These are phyloP conservation scores for Powellomyces hirtus DNA, from an alignment of 192 early-diverging fungal genomes.

Conservation along the genomic window DNA sequence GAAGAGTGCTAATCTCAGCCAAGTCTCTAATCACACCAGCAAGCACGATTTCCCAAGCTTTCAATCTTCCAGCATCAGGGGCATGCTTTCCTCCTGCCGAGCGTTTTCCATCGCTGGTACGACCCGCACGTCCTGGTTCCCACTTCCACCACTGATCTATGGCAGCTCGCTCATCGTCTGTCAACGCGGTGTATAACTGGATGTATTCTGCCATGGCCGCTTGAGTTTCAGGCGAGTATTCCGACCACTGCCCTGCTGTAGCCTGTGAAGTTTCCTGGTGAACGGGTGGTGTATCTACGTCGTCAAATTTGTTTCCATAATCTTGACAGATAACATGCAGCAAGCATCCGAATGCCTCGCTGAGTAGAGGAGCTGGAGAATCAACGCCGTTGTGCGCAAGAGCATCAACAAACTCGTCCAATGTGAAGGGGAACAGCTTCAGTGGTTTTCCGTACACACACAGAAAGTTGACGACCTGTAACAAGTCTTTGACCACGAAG, in stretches of 20 bases:
- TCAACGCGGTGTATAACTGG: slow-evolving; percentile 17
- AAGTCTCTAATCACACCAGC: slow-evolving; percentile 45
- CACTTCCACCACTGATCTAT: slow-evolving; percentile 58
- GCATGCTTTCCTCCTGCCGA: slow-evolving; percentile 4
- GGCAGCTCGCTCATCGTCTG: slow-evolving; percentile 37
- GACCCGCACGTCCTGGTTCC: slow-evolving; percentile 34
- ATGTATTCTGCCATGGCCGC: slow-evolving; percentile 18
- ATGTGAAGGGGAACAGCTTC: slow-evolving; percentile 63
- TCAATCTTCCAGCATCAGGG: slow-evolving; percentile 21
- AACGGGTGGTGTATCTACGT: slow-evolving; percentile 5
- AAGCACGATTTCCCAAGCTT: slow-evolving; percentile 53
- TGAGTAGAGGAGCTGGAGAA: slow-evolving; percentile 21
- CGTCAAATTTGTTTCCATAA: slow-evolving; percentile 21
- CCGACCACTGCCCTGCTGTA: neutral
- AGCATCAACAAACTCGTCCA: slow-evolving; percentile 75
- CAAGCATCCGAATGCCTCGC: slow-evolving; percentile 42
- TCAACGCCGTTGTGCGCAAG: slow-evolving; percentile 31
- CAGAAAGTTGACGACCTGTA: slow-evolving; percentile 71
- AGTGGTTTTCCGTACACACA: slow-evolving; percentile 58
- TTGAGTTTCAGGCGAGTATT: neutral
- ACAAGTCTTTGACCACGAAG: slow-evolving; percentile 40
- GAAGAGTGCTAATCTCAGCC: neutral
- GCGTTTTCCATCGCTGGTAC: slow-evolving; percentile 2
- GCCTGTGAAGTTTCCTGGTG: neutral
- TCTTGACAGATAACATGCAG: slow-evolving; percentile 50